Base-by-base conservation (phyloP, 495 filamentous ascomycete genomes). In the Neurospora sp. region DNA sequence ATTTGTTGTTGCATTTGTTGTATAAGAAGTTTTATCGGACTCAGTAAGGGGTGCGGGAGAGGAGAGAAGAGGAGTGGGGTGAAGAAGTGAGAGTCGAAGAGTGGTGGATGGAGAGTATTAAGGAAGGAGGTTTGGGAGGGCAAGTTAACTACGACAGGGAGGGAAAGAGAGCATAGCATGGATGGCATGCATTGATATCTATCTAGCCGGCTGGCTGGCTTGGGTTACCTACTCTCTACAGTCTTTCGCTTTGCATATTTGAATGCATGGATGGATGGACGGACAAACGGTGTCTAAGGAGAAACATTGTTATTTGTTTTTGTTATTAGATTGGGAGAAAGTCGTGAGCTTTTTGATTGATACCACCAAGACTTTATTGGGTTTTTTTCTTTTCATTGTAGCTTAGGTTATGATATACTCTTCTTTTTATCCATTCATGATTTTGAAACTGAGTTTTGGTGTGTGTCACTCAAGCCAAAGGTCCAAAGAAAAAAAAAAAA, bases 21-120 rank as follows among this genome's bases (percentile, higher is more conserved):
- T 97, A 98, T 85, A 94, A 93, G 87, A 99, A 99, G 84, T 99
- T 99, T 83, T 99, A 98, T 79, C 85, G 90, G 72, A 92, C 92
- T 71, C 89, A 91, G 78, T 90, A 90, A 87, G 68, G 3, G 41
- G 42, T 68, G 8, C 1, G 37, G 68, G 10, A 53, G 22, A 40
- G 61, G 17, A 1, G 42, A 35, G 4, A 22, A 22, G 20, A 22
- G 20, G 20, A 22, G 20, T 22, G 20, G 20, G 16, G 42, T 45
- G 41, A 8, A 4, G 17, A 20, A 45, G 42, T 45, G 17, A 45
- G 42, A 20, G 42, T 3, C 16, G 8, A 45, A 45, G 17, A 45
- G 42, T 4, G 27, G 27, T 31, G 27, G 27, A 31, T 31, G 7
- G 7, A n/a, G 42, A 20, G n/a, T 45, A 20, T 45, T 0, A 44